Conservation (phyloP, 148 eudicot species). For the Rhododendron griersonianum region DNA sequence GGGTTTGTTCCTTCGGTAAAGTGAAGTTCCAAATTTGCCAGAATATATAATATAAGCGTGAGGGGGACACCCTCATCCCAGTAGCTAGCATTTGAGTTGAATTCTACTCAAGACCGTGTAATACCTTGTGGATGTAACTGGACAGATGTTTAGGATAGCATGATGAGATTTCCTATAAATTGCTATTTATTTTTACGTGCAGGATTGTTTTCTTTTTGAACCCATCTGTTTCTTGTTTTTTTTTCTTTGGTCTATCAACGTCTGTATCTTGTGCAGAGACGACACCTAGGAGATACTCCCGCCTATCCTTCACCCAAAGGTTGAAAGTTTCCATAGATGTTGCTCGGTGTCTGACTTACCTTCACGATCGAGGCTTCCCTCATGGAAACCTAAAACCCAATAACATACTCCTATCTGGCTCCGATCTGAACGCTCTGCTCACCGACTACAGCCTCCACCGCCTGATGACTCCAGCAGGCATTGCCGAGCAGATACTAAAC, state of each 20-base stretch:
- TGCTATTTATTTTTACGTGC: neutral
- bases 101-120: neutral
- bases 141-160: neutral
- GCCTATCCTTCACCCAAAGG: constrained; percentile 70
- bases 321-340: constrained; percentile 66
- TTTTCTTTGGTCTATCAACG: neutral
- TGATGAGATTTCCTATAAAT: neutral
- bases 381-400: constrained; percentile 95
- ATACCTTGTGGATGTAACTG: neutral
- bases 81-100: neutral
- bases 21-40: neutral
- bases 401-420: constrained; percentile 54
- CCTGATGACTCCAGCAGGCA: constrained; percentile 82
- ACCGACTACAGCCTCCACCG: constrained; percentile 89
- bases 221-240: constrained; percentile 6
- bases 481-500: constrained; percentile 80
- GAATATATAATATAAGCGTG: neutral
- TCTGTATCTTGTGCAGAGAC: constrained; percentile 48
- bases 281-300: constrained; percentile 76
- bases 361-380: constrained; percentile 73
- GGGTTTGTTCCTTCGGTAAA: neutral
- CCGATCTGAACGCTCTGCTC: constrained; percentile 41
- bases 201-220: neutral
- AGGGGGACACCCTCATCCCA: neutral
- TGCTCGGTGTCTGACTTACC: constrained; percentile 69